A percentile compares a stretch with the other conserved stretches of the same genome.
Conservation (phyloP, 768 basidiomycete genomes). For the Termitomyces sp. region DNA sequence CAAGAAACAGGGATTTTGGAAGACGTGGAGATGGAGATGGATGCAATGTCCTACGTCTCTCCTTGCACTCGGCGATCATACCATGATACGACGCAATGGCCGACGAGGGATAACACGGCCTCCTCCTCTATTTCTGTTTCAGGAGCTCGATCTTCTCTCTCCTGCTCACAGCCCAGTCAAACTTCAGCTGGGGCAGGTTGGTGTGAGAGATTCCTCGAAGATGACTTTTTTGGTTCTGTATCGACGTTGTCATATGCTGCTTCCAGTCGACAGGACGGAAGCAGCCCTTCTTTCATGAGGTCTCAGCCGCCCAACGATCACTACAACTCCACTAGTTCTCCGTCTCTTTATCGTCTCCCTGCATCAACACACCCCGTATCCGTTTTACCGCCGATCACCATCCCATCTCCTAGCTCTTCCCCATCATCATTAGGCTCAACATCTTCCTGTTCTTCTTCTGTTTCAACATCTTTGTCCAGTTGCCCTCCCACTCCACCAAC, state of each 20-base stretch:
- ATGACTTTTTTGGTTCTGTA: conserved; percentile 11
- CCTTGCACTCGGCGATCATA: neutral
- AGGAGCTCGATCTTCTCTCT: conserved; percentile 11
- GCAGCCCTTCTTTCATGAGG: neutral
- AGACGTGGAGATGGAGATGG: conserved; percentile 7
- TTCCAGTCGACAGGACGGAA: conserved; percentile 1
- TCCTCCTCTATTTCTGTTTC: conserved; percentile 10
- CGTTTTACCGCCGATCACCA: conserved; percentile 7
- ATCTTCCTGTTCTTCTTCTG: conserved; percentile 17
- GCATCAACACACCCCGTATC: neutral
- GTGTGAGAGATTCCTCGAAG: conserved; percentile 6
- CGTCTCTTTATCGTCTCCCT: conserved; percentile 1
- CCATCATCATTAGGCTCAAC: conserved; percentile 16
- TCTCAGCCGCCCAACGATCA: conserved; percentile 7
- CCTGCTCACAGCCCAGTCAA: conserved; percentile 3
- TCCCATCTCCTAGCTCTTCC: conserved; percentile 10
- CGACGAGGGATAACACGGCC: conserved; percentile 4
- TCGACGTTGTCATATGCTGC: conserved; percentile 6
- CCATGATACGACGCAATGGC: conserved; percentile 4
- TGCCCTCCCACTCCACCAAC: conserved; percentile 18
- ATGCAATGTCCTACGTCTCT: neutral
- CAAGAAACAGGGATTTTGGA: conserved; percentile 7
- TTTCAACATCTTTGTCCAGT: conserved; percentile 8
- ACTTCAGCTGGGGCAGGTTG: conserved; percentile 3
- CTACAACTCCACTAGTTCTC: conserved; percentile 6